phyloP scores from a whole-genome alignment of 129 eudicot species.

The Dittrichia graveolens region DNA sequence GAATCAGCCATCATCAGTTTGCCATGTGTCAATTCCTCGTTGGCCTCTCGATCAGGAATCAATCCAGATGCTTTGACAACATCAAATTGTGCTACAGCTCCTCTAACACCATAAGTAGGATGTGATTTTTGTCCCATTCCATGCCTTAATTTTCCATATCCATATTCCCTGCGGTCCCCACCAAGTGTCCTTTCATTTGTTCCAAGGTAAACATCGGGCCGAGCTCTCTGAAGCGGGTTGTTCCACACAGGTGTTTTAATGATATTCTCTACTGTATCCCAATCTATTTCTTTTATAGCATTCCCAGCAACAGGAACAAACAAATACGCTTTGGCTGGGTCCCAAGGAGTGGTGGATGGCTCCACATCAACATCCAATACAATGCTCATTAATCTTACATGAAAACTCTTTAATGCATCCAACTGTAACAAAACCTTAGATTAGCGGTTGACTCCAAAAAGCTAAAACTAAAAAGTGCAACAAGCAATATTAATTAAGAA shows the following conservation, averaged over 20 bases:
- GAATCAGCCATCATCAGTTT: slow-evolving; percentile 90
- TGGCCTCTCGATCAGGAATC: slow-evolving; percentile 58
- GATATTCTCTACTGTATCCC: slow-evolving; percentile 61
- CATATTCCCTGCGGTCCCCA: slow-evolving; percentile 95
- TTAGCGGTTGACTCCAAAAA: slow-evolving; percentile 14
- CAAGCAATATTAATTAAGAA: slow-evolving; percentile 7
- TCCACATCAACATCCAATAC: slow-evolving; percentile 98
- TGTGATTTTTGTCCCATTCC: slow-evolving; percentile 80
- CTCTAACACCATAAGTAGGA: slow-evolving; percentile 97
- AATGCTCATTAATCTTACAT: slow-evolving; percentile 96
- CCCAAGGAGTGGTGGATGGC: slow-evolving; percentile 98
- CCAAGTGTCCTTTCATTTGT: slow-evolving; percentile 93
- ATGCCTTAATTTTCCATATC: slow-evolving; percentile 84
- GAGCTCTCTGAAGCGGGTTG: slow-evolving; percentile 94
- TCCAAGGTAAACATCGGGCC: slow-evolving; percentile 97
- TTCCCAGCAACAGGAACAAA: slow-evolving; percentile 64
- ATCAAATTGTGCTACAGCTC: slow-evolving; percentile 95
- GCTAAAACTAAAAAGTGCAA: slow-evolving; percentile 11
- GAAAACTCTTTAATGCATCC: slow-evolving; percentile 83
- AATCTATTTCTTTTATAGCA: slow-evolving; percentile 59
- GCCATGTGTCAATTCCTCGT: slow-evolving; percentile 44
- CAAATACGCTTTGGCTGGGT: slow-evolving; percentile 87
- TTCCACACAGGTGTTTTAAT: slow-evolving; percentile 75
- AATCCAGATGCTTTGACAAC: slow-evolving; percentile 95
- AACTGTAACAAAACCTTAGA: slow-evolving; percentile 46